Base-by-base conservation (phyloP, 139 green algal species). In the Chlorella sp. region DNA sequence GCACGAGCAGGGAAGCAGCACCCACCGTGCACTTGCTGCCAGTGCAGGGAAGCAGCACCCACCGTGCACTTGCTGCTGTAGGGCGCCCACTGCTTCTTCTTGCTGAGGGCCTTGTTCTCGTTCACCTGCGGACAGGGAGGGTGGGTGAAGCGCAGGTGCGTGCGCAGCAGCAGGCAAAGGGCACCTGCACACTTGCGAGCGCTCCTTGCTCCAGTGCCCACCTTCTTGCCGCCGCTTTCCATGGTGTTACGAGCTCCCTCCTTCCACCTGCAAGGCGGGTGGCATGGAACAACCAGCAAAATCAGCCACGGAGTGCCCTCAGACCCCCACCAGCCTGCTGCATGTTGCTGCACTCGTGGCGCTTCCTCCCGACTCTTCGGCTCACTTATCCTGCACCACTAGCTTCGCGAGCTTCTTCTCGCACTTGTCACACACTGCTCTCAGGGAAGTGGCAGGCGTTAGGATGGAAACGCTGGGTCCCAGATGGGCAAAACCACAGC, bases 21-120 rank as follows among this genome's bases (percentile, higher is more conserved):
- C 56, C 21, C 18, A 91, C 81, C 55, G 90, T n/a, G 18, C 34
- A n/a, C 34, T 20, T 30, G 36, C 36, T 69, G 62, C 3, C 11
- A 28, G 3, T 15, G 17, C 23, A 11, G 17, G 23, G 6, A 38
- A 41, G 2, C 64, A 36, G 4, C 15, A 18, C 56, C 21, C 18
- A 91, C 81, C 55, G 90, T 93, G 80, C 93, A 96, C 82, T 94
- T 94, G 21, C 83, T 84, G 36, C 36, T 81, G 79, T 94, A 94
- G 0, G 92, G 92, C 34, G 80, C 62, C 80, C 90, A 96, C 84
- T 87, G 88, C 36, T 92, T 94, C 18, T 85, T 89, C 30, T 92
- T 94, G 2, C 63, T 85, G 4, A 97, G 72, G 2, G 93, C 72
- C 88, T 97, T 97, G 88, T 97, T 97, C 67, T 96, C 92, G 57